Conservation (phyloP, 768 basidiomycete genomes). For the Gymnopilus dilepis region DNA sequence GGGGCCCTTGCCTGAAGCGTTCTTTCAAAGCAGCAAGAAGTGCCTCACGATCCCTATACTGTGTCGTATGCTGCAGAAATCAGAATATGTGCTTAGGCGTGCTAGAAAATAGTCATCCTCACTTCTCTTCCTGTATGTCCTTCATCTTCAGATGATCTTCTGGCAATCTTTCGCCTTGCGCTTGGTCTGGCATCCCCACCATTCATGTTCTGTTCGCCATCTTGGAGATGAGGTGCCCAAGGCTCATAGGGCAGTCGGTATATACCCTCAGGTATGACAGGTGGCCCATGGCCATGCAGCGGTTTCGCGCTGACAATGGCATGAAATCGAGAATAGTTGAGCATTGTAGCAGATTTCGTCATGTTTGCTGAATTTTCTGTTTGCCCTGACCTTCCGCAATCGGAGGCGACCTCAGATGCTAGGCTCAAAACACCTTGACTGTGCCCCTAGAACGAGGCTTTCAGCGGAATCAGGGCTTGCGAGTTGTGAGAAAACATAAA, state of each 20-base stretch:
- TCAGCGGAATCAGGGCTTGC: not conserved
- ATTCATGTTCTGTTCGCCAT: conserved; percentile 26
- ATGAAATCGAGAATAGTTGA: conserved; percentile 35
- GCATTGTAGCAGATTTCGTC: conserved; percentile 1
- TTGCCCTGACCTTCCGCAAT: not conserved
- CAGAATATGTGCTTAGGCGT: not conserved
- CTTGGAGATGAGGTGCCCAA: conserved; percentile 23
- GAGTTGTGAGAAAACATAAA: not conserved
- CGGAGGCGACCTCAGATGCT: not conserved
- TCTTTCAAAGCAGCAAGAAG: conserved; percentile 39
- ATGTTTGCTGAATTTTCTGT: not conserved
- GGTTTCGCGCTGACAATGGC: conserved; percentile 40
- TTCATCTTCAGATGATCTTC: conserved; percentile 30
- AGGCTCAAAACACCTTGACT: not conserved
- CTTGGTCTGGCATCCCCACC: conserved; percentile 24
- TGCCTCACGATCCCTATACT: conserved; percentile 34
- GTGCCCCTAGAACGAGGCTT: not conserved
- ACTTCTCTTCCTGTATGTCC: conserved; percentile 28
- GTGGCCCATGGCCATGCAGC: conserved; percentile 29
- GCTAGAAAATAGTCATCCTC: conserved; percentile 4
- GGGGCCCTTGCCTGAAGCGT: conserved; percentile 36
- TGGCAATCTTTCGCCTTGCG: conserved; percentile 26
- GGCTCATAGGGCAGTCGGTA: conserved; percentile 23
- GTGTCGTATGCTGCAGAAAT: conserved; percentile 31
- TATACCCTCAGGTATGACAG: conserved; percentile 21